Percentiles rank a stretch among this genome's conserved stretches.
phyloP scores from a whole-genome alignment of 2,329 filamentous ascomycete genomes.

The Penicillium sp. region DNA sequence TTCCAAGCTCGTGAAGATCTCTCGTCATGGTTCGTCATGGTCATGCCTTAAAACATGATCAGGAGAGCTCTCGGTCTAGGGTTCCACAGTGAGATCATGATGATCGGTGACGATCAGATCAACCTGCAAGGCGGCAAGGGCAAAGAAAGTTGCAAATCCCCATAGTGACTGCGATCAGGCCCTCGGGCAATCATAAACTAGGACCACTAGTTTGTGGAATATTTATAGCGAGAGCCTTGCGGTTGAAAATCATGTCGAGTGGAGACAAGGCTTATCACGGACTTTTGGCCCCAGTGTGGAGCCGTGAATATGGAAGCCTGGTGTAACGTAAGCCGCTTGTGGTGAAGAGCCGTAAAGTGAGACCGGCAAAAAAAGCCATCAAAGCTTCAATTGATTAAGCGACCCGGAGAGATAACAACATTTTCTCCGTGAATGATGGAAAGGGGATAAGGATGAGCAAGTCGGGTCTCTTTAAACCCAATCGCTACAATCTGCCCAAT shows the following conservation, averaged over 20 bases:
- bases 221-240: not conserved
- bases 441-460: not conserved
- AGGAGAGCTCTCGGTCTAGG: not conserved
- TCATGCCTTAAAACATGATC: not conserved
- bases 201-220: not conserved
- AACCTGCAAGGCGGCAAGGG: constrained; percentile 23
- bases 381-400: not conserved
- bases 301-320: not conserved
- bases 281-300: not conserved
- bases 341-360: not conserved
- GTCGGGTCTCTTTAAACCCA: not conserved
- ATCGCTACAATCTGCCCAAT: not conserved
- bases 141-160: not conserved
- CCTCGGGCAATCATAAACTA: not conserved
- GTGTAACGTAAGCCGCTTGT: too few relatives aligned
- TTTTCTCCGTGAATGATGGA: not conserved
- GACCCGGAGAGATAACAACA: not conserved
- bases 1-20: too few relatives aligned
- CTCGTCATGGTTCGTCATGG: not conserved
- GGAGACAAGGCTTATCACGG: not conserved
- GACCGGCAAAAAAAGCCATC: not conserved
- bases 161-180: not conserved
- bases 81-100: constrained; percentile 19
- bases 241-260: not conserved
- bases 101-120: constrained; percentile 9